Evolutionary conservation across 345 rosid genomes (phyloP), one percentile per base, ranked within the genome.

Genomic region (Arabis alpina): DNA sequence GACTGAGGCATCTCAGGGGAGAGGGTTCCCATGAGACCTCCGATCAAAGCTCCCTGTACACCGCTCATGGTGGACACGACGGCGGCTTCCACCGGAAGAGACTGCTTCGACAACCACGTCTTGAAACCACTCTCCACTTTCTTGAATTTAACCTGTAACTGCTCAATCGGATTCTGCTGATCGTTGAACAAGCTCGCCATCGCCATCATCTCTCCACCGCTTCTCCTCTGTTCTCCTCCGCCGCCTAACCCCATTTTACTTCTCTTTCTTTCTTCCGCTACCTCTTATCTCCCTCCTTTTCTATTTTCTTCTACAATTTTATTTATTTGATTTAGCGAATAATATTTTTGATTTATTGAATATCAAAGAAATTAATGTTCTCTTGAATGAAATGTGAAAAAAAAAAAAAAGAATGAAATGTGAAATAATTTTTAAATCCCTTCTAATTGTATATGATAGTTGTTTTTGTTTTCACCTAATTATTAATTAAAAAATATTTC

Each of bases 41-140:
- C 98, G 39, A 93, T 87, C 39, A 88, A 87, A 34, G 89, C 98
- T 49, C 98, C 97, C 66, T 93, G 95, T 5, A 71, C 73, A 3
- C 82, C 88, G 62, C 84, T 74, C 80, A 92, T 86, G 82, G 84
- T 82, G 37, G 92, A 76, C 13, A 88, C 96, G 32, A 93, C 85
- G 48, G 88, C 89, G 8, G 90, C 96, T 74, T 93, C 98, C 11
- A 90, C 86, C 1, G 92, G 77, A 28, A 88, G 49, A 9, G 93
- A 77, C 75, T 93, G 98, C 79, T 81, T 81, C 25, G 98, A 82
- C 39, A 90, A 72, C 98, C 98, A 93, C 2, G 80, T 34, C 83
- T 80, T 84, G 80, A 88, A 86, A 50, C 83, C 81, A 24, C 37
- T 64, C 77, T 93, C 92, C 23, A 87, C 39, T 68, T 87, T 86